Evolutionary conservation across 2,329 filamentous ascomycete species (phyloP), one percentile per base, ranked within the genome.

Genomic region (Pseudogymnoascus sp.): DNA sequence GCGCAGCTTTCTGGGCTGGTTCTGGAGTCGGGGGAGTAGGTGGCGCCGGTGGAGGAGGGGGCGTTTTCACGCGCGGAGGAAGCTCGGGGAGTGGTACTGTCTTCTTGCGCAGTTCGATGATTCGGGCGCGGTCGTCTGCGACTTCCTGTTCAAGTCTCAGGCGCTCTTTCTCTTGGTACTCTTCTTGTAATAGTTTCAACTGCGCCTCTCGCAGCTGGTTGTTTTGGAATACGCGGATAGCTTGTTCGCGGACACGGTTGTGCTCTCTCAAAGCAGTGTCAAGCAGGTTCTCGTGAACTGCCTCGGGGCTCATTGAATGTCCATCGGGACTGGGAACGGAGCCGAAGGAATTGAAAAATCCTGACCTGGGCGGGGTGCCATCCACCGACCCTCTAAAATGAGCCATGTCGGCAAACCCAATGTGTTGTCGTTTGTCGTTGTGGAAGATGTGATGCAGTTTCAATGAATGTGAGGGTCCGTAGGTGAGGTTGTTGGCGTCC

Each of bases 241-340:
- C 82, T 31, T 75, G 75, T 62, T 80, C 75, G 28, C 81, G 80
- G 10, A 93, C 82, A 28, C 83, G 80, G 38, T 89, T 83, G 72
- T 92, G 89, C 70, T 88, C 83, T 12, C 79, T 79, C 59, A 84
- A 84, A 3, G 87, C 87, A 56, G 82, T 82, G 53, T 82, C 83
- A 14, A 93, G 80, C 12, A 88, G 87, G 68, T 85, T 82, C 42
- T 63, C 59, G 62, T 71, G 70, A 5, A 70, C 60, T 21, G 35
- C 60, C 38, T 31, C 25, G 12, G 60, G 60, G 38, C 25, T 47
- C 60, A 53, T 53, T 6, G 47, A 53, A 53, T 33, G 47, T n/a
- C 33, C 33, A 23, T 60, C 59, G 16, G 33, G 59, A 40, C 59
- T 37, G 59, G 59, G 59, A n/a, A 60, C 8, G 1, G 59, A 40